A percentile compares a stretch with the other conserved stretches of the same genome.
phyloP scores from a whole-genome alignment of 1,284 basidiomycete genomes.

The Exsudoporus floridanus region DNA sequence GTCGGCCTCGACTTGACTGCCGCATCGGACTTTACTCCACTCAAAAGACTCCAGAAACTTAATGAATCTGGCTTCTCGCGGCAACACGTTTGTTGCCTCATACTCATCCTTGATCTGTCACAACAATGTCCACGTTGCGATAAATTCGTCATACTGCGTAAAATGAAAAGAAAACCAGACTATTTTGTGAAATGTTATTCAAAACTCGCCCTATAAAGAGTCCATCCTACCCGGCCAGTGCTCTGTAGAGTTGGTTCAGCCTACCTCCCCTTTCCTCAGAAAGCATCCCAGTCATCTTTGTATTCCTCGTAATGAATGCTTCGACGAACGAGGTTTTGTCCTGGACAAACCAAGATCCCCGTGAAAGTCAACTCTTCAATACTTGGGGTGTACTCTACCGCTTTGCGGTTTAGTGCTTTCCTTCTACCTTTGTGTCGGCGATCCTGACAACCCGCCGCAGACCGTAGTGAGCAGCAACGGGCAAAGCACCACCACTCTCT shows the following conservation, averaged over 20 bases:
- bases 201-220: conserved; percentile 46
- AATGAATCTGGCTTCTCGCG: conserved; percentile 57
- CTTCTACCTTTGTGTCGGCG: conserved; percentile 13
- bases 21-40: conserved; percentile 66
- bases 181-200: conserved; percentile 39
- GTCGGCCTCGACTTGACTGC: conserved; percentile 49
- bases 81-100: conserved; percentile 66
- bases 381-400: conserved; percentile 78
- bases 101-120: conserved; percentile 67
- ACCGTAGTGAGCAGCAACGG: conserved; percentile 62
- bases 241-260: conserved; percentile 26
- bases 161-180: conserved; percentile 41
- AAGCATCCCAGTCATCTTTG: conserved; percentile 18
- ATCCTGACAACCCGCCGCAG: conserved; percentile 40
- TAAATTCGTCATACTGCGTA: conserved; percentile 55
- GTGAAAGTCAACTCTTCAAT: conserved; percentile 78
- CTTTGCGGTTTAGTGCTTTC: conserved; percentile 56
- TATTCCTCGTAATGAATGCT: conserved; percentile 45
- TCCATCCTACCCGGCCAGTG: conserved; percentile 21
- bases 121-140: conserved; percentile 71
- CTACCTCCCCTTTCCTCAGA: conserved; percentile 31
- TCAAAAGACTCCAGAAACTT: conserved; percentile 56
- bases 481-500: conserved; percentile 70
- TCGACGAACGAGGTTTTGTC: conserved; percentile 70
- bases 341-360: conserved; percentile 82